Evolutionary conservation across 768 basidiomycete genomes (phyloP), one percentile per base, ranked within the genome.

Genomic region (Tylopilus sp.): DNA sequence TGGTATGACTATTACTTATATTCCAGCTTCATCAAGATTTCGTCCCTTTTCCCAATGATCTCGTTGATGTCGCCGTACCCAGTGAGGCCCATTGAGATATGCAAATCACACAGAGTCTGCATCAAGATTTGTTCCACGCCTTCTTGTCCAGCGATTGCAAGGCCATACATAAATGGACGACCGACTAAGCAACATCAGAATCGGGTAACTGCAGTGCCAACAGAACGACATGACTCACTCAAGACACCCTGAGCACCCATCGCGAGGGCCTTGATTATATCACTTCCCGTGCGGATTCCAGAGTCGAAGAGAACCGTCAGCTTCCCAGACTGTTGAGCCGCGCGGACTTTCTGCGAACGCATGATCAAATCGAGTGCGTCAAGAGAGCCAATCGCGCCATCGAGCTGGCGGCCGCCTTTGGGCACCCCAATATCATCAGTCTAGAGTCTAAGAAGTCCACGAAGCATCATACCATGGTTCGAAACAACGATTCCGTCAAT

Each of bases 201-300:
- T 23, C 13, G 1, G 3, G 9, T 12, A 18, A 2, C 10, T 2
- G 15, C 6, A 39, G 25, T 12, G 25, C 25, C 38, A n/a, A 39
- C 18, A 31, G 2, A 3, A 40, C 23, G 23, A 18, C 7, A 30
- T 18, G 15, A 77, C 87, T 58, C 57, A 90, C 83, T 73, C 18
- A 93, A 67, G 15, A 94, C 83, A 7, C 75, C 90, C 58, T 94
- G 85, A 8, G 93, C 92, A 38, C 93, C 91, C 0, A 95, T 74
- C 1, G 91, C 91, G 25, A 94, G 69, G 0, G 93, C 92, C 66
- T 90, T 89, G 68, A 91, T 75, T 40, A 93, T 80, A 55, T 95
- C 92, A 40, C 82, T 80, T 10, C 89, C 92, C 0, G 85, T 88
- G 40, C 92, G 81, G 52, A 94, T 85, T 9, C 91, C 91, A 45